phyloP scores from a whole-genome alignment of 2,329 filamentous ascomycete genomes.

The Pseudocercospora eumusae region DNA sequence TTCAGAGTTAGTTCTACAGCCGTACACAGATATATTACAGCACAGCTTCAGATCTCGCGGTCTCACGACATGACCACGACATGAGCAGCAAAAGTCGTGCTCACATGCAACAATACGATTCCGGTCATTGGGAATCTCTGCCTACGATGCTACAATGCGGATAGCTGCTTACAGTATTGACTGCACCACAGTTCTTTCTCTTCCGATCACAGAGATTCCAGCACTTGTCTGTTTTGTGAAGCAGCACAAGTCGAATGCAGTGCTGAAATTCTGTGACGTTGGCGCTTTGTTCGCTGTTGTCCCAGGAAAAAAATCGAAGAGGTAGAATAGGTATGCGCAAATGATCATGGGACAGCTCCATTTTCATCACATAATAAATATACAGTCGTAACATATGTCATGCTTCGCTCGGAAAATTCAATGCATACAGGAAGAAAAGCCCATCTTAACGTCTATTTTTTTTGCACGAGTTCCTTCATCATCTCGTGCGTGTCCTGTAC shows the following conservation, averaged over 20 bases:
- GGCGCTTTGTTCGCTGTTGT: no score
- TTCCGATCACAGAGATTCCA: no score
- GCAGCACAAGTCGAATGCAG: no score
- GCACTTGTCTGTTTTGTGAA: no score
- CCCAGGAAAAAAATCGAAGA: no score
- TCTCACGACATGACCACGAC: background rate
- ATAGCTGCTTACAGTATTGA: no score
- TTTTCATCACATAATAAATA: background rate
- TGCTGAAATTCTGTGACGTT: no score
- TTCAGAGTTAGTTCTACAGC: no score
- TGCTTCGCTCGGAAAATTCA: no score
- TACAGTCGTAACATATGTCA: background rate
- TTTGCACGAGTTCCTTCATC: background rate
- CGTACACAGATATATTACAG: background rate
- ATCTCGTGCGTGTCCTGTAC: background rate
- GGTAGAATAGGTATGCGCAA: no score
- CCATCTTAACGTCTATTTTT: conserved; percentile 3
- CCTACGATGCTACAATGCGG: background rate
- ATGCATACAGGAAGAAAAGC: background rate
- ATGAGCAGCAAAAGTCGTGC: background rate
- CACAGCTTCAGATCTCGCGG: background rate
- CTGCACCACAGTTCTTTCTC: no score
- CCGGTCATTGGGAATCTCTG: background rate
- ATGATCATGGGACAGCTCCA: no score
- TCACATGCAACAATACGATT: background rate